phyloP scores from a whole-genome alignment of 2,329 filamentous ascomycete genomes.

The Fusarium lateritium region DNA sequence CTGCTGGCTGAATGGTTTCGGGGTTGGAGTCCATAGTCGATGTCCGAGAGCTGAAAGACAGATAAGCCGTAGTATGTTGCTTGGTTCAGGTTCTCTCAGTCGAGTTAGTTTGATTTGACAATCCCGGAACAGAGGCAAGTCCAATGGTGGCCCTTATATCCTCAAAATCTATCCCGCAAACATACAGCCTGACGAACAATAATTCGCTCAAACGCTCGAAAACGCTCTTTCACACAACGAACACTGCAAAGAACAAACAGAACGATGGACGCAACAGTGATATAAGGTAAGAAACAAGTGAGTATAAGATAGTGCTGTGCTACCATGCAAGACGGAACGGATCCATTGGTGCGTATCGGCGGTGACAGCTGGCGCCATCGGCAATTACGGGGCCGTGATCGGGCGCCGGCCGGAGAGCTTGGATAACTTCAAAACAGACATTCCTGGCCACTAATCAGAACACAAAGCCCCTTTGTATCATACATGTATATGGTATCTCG shows the following conservation, averaged over 20 bases:
- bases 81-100: not conserved
- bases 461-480: not conserved
- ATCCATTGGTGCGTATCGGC: constrained; percentile 18
- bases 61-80: not conserved
- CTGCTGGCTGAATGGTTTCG: constrained; percentile 54
- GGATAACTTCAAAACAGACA: not conserved
- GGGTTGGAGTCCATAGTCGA: constrained; percentile 49
- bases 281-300: not conserved
- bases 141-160: not conserved
- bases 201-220: constrained; percentile 37
- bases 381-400: constrained; percentile 21
- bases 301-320: not conserved
- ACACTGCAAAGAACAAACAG: not conserved
- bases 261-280: not conserved
- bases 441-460: not conserved
- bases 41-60: not conserved
- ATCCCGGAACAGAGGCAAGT: not conserved
- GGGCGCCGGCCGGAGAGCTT: constrained; percentile 13
- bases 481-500: constrained; percentile 1
- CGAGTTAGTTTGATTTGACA: not conserved
- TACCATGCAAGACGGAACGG: constrained; percentile 11
- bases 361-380: constrained; percentile 24
- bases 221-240: not conserved
- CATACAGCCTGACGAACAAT: constrained; percentile 15
- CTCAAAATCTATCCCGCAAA: constrained; percentile 12